These are phyloP conservation scores for Gossypium davidsonii DNA, from an alignment of 441 rosid species.

Conservation along the genomic window DNA sequence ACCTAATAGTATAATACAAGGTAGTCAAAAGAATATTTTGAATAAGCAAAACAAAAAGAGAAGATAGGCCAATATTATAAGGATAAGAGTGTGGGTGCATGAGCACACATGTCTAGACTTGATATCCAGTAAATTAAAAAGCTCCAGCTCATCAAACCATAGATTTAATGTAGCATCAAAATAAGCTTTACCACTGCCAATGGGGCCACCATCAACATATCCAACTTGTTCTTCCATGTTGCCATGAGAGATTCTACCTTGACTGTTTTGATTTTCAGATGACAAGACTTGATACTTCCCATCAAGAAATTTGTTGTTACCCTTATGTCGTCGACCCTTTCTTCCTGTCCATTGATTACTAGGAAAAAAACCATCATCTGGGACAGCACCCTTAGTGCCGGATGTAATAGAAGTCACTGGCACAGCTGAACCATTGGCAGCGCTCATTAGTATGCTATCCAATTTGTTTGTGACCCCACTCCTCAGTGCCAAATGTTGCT, in stretches of 20 bases:
- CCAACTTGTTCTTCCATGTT: conserved; percentile 15
- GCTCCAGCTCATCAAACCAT: neutral
- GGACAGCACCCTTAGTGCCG: conserved; percentile 28
- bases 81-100: neutral
- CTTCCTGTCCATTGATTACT: conserved; percentile 55
- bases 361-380: conserved; percentile 38
- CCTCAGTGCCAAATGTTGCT: conserved; percentile 25
- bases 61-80: neutral
- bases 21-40: neutral
- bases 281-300: conserved; percentile 35
- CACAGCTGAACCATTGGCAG: conserved; percentile 20
- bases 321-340: conserved; percentile 73
- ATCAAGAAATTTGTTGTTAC: conserved; percentile 45
- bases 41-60: neutral
- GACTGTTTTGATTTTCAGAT: conserved; percentile 44
- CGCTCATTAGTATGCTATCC: conserved; percentile 22
- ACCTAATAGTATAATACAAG: neutral
- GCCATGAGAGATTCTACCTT: conserved; percentile 27
- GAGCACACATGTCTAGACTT: neutral
- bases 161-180: neutral
- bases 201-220: conserved; percentile 19
- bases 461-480: conserved; percentile 27
- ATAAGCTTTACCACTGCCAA: conserved; percentile 31
- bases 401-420: conserved; percentile 13
- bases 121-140: neutral